phyloP scores from a whole-genome alignment of 164 flowering plant genomes.

The Nymphaea thermarum region DNA sequence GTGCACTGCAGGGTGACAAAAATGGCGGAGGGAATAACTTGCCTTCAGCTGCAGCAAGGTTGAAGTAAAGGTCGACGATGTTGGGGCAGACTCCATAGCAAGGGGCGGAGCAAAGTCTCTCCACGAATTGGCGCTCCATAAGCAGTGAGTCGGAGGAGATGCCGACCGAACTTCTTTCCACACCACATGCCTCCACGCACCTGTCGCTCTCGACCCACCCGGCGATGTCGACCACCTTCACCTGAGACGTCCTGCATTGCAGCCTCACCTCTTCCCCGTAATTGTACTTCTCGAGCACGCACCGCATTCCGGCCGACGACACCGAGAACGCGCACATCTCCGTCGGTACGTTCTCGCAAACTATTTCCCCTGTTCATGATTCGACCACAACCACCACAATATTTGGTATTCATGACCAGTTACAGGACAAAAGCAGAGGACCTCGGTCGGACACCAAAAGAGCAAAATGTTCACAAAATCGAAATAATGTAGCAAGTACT shows the following conservation, averaged over 20 bases:
- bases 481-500: too few relatives aligned
- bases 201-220: conserved; percentile 41
- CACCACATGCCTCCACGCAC: conserved; percentile 50
- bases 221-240: conserved; percentile 33
- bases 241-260: conserved; percentile 40
- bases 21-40: background rate
- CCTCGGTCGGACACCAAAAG: too few relatives aligned
- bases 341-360: conserved; percentile 34
- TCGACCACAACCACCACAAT: too few relatives aligned
- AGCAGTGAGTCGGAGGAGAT: conserved; percentile 68
- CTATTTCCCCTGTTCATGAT: conserved; percentile 23
- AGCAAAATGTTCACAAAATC: too few relatives aligned
- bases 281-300: conserved; percentile 51
- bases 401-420: too few relatives aligned
- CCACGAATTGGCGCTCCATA: conserved; percentile 34
- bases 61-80: conserved; percentile 65
- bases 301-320: conserved; percentile 45
- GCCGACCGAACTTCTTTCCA: conserved; percentile 37
- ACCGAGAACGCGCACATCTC: conserved; percentile 49
- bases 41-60: conserved; percentile 79
- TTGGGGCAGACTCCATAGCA: conserved; percentile 59
- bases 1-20: too few relatives aligned
- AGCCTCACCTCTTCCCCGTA: conserved; percentile 28
- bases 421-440: too few relatives aligned
- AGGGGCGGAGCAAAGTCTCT: conserved; percentile 48